Evolutionary conservation across 2,329 filamentous ascomycete species (phyloP), one percentile per base, ranked within the genome.

Genomic region (Cadophora malorum): DNA sequence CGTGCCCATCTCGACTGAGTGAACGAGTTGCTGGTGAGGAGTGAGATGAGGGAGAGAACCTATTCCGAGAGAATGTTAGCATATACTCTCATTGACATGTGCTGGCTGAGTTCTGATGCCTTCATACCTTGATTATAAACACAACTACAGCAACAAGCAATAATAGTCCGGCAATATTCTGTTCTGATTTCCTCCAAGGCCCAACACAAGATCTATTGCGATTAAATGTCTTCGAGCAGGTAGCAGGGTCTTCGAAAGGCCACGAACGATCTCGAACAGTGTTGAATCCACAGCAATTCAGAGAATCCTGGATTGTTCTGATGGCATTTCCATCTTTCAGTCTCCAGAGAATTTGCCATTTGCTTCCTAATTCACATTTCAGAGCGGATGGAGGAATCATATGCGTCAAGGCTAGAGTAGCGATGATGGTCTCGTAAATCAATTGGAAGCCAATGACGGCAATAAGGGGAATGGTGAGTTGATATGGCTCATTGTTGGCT

Each of bases 211-310:
- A 76, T 16, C 66, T 58, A 5, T 47, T 64, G 28, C 71, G 63
- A 25, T 63, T 23, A 19, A 65, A 72, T 25, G 53, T 50, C 16
- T 64, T 38, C 12, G 63, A 56, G 61, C 72, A 74, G 9, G 45
- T 64, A 21, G 79, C 66, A 64, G 68, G 47, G 0, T 64, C 70
- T 0, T 81, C 81, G 67, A 91, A 91, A 0, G 90, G 91, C 81
- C 84, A 92, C 0, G 86, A 84, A 71, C 85, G 86, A 74, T 93
- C 89, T 35, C 76, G 78, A 33, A 86, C 75, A 4, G 81, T 83
- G 65, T 82, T 82, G 41, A 91, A 81, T 0, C 91, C 91, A 72
- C 91, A 93, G 79, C 91, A 93, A 8, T 84, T 76, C 38, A 91
- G 84, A 0, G 83, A 77, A 74, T 93, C 88, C 74, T 93, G 91